A percentile compares a stretch with the other conserved stretches of the same genome.
Evolutionary conservation across 805 yeast species (phyloP).

Genomic region (Nakazawaea wyomingensis): DNA sequence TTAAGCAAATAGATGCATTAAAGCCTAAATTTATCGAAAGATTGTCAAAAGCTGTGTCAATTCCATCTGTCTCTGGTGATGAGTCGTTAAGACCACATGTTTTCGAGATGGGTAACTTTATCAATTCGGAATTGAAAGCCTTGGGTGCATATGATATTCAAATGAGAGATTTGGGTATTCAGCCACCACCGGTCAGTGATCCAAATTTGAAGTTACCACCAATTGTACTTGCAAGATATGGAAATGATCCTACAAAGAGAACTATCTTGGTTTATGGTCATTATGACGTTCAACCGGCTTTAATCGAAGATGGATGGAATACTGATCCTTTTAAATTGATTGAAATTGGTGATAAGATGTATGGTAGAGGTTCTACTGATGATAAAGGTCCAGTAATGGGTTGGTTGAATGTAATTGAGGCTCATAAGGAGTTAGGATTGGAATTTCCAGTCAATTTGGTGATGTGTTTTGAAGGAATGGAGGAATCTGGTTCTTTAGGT

Average conservation of each 20-base stretch:
- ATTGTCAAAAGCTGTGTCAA: constrained; percentile 80
- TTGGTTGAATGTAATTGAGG: constrained; percentile 91
- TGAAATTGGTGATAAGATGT: constrained; percentile 63
- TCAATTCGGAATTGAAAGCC: constrained; percentile 58
- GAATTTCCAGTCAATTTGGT: constrained; percentile 92
- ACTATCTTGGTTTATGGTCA: constrained; percentile 93
- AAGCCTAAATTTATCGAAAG: constrained; percentile 71
- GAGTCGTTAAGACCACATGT: constrained; percentile 85
- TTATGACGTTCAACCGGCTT: constrained; percentile 98
- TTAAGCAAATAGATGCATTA: constrained; percentile 64
- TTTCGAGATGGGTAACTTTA: constrained; percentile 81
- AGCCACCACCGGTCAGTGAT: constrained; percentile 84
- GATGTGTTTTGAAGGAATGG: constrained; percentile 98
- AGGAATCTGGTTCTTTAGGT: constrained; percentile 94
- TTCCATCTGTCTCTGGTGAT: constrained; percentile 93
- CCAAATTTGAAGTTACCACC: constrained; percentile 80
- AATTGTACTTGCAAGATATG: constrained; percentile 84
- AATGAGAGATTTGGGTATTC: constrained; percentile 77
- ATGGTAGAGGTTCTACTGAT: constrained; percentile 94
- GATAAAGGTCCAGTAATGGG: constrained; percentile 98
- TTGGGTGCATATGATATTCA: constrained; percentile 83
- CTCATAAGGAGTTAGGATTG: constrained; percentile 77
- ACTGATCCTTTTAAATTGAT: constrained; percentile 83
- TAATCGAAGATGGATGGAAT: constrained; percentile 88
- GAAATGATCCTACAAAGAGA: constrained; percentile 76